phyloP scores from a whole-genome alignment of 495 filamentous ascomycete genomes.

The Aspergillus panamensis region DNA sequence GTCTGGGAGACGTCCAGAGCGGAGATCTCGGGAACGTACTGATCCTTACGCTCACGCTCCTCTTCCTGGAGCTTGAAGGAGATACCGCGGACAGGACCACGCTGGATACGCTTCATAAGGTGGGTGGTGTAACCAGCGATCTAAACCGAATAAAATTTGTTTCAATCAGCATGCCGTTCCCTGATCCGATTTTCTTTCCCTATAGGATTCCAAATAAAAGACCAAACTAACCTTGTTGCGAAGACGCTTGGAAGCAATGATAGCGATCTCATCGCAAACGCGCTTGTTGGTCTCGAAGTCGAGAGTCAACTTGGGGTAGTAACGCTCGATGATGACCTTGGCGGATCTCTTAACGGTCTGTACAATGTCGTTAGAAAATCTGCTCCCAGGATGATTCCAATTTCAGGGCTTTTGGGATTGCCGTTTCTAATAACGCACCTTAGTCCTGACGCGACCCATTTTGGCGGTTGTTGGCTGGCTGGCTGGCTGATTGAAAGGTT shows the following conservation, averaged over 20 bases:
- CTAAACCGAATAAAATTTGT: slow-evolving; percentile 40
- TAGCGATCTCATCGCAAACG: slow-evolving; percentile 99
- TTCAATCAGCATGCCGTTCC: background rate
- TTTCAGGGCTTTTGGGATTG: background rate
- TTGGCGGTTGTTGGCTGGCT: slow-evolving; percentile 57
- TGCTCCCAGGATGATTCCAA: background rate
- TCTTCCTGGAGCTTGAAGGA: slow-evolving; percentile 99
- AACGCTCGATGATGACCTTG: slow-evolving; percentile 99
- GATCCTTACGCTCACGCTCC: slow-evolving; percentile 99
- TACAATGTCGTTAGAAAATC: slow-evolving; percentile 20
- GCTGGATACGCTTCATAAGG: slow-evolving; percentile 97
- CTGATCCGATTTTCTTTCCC: background rate
- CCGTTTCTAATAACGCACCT: slow-evolving; percentile 36
- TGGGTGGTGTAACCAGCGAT: slow-evolving; percentile 96
- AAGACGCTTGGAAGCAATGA: slow-evolving; percentile 96
- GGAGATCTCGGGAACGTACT: slow-evolving; percentile 98
- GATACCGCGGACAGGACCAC: slow-evolving; percentile 98
- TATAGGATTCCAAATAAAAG: background rate
- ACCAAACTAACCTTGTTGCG: slow-evolving; percentile 80
- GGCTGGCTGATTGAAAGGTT: slow-evolving; percentile 19
- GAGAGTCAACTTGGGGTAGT: slow-evolving; percentile 97
- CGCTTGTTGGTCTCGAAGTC: slow-evolving; percentile 99
- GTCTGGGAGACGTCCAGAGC: slow-evolving; percentile 94
- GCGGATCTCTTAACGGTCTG: slow-evolving; percentile 99
- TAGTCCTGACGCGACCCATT: slow-evolving; percentile 96